A percentile compares a stretch with the other conserved stretches of the same genome.
phyloP scores from a whole-genome alignment of 2,329 filamentous ascomycete species.

The Talaromyces sp. region DNA sequence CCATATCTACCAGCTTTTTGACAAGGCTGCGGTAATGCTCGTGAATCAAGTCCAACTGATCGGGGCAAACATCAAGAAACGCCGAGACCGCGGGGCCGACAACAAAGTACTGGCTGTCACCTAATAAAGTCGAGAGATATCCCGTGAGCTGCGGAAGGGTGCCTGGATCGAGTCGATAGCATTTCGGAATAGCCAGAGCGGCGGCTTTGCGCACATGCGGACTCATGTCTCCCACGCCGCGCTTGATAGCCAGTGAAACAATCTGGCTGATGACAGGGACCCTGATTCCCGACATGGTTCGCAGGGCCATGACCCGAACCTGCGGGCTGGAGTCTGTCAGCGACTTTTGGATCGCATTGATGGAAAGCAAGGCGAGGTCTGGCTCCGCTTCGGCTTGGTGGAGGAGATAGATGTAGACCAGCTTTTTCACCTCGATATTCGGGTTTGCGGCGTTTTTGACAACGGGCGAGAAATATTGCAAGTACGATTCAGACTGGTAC shows the following conservation, averaged over 20 bases:
- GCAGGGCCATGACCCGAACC: conserved; percentile 83
- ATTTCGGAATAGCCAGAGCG: conserved; percentile 91
- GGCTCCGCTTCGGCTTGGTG: conserved; percentile 95
- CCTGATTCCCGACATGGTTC: conserved; percentile 96
- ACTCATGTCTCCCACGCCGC: conserved; percentile 89
- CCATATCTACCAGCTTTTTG: conserved; percentile 95
- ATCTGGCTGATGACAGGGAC: conserved; percentile 98
- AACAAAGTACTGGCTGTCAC: conserved; percentile 95
- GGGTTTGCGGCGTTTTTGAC: conserved; percentile 97
- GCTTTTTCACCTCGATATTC: conserved; percentile 92
- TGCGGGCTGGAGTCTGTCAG: conserved; percentile 88
- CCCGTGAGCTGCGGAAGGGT: conserved; percentile 82
- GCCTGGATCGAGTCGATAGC: conserved; percentile 81
- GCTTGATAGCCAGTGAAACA: conserved; percentile 91
- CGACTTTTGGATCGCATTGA: conserved; percentile 98
- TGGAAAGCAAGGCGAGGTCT: conserved; percentile 89
- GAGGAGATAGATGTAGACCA: conserved; percentile 97
- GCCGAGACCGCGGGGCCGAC: conserved; percentile 86
- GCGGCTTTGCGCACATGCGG: conserved; percentile 89
- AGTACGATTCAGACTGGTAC: conserved; percentile 82
- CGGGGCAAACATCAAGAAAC: conserved; percentile 84
- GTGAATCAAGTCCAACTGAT: conserved; percentile 83
- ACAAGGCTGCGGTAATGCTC: conserved; percentile 80
- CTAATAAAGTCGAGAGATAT: conserved; percentile 71
- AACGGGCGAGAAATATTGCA: conserved; percentile 93